Evolutionary conservation across 805 yeast species (phyloP).

Genomic region (Saturnispora kantuleensis): DNA sequence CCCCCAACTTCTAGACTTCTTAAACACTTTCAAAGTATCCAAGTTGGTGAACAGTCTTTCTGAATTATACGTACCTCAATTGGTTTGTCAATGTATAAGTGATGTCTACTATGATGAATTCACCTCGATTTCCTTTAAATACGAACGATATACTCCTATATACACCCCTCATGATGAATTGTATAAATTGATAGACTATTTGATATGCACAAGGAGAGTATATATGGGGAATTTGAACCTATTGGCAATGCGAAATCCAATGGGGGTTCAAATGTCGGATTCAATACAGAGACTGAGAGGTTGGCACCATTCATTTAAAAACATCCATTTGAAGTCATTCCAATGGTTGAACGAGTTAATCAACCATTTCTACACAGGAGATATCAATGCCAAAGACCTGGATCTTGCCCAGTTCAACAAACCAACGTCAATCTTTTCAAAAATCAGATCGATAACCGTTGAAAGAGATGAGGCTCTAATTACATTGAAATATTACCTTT

Average conservation of each 20-base stretch:
- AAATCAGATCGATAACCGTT: neutral
- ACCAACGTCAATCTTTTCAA: neutral
- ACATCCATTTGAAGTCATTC: neutral
- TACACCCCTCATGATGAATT: neutral
- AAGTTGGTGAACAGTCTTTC: neutral
- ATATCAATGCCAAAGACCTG: neutral
- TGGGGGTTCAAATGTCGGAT: constrained; percentile 1
- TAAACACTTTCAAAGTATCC: neutral
- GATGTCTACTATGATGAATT: neutral
- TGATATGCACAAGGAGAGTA: neutral
- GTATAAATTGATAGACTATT: neutral
- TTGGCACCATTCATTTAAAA: neutral
- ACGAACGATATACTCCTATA: constrained; percentile 1
- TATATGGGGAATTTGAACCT: neutral
- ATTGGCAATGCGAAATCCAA: neutral
- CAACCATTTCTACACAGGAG: neutral
- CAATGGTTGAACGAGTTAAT: neutral
- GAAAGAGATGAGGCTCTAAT: neutral
- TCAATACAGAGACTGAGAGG: neutral
- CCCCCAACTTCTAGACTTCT: neutral
- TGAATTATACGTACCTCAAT: neutral
- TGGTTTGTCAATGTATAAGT: neutral
- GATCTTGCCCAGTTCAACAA: neutral
- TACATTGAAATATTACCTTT: neutral
- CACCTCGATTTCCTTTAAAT: constrained; percentile 1